These are phyloP conservation scores for Chytriomyces confervae DNA, from an alignment of 192 early-diverging fungal species.

Conservation along the genomic window DNA sequence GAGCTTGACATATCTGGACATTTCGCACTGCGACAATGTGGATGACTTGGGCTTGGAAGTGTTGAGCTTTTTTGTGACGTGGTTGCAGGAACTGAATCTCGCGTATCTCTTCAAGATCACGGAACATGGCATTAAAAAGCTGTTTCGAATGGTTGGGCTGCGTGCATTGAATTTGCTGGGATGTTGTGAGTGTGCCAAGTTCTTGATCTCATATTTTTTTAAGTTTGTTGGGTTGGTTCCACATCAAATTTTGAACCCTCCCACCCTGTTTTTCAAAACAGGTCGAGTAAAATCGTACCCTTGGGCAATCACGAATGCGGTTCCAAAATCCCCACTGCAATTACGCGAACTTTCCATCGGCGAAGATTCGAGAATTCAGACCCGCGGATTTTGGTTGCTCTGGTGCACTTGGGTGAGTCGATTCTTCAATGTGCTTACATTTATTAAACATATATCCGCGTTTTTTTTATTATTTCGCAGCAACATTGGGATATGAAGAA, in stretches of 20 bases:
- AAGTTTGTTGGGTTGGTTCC: neutral
- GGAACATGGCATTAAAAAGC: conserved; percentile 45
- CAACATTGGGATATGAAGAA: conserved; percentile 46
- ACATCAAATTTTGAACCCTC: neutral
- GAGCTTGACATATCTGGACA: conserved; percentile 41
- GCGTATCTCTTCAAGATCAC: conserved; percentile 55
- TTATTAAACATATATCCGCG: neutral
- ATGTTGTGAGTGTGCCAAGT: conserved; percentile 46
- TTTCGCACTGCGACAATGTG: conserved; percentile 51
- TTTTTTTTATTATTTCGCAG: neutral
- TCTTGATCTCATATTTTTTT: neutral
- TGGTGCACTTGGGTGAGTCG: conserved; percentile 53
- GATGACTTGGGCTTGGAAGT: conserved; percentile 52
- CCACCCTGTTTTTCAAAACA: neutral
- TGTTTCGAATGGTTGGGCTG: conserved; percentile 46
- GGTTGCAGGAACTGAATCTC: conserved; percentile 50
- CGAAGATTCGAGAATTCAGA: conserved; percentile 59
- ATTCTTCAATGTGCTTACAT: neutral
- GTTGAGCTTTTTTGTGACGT: conserved; percentile 38
- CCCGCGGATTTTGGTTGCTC: conserved; percentile 55
- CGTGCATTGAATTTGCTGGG: conserved; percentile 51
- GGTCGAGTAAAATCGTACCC: conserved; percentile 57
- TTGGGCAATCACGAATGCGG: conserved; percentile 46
- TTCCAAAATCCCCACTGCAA: conserved; percentile 28
- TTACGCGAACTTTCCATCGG: conserved; percentile 49